phyloP scores from a whole-genome alignment of 257 asterid genomes.

The Solanum pinnatisectum region DNA sequence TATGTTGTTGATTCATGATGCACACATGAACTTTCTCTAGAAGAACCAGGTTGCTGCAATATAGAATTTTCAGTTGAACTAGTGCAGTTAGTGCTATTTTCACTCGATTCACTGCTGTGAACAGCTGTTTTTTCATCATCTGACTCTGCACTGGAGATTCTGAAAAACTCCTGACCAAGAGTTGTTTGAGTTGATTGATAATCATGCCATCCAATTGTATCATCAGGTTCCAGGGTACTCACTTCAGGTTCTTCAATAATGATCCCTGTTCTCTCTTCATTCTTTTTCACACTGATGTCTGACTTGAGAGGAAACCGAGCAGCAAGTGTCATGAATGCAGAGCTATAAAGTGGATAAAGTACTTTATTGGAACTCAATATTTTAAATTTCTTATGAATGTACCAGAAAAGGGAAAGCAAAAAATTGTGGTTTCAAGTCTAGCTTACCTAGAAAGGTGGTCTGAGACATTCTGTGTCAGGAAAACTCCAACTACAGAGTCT shows the following conservation, averaged over 20 bases:
- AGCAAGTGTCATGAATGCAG: constrained; percentile 46
- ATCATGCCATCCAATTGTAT: constrained; percentile 28
- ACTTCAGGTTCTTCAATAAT: constrained; percentile 36
- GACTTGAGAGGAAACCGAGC: constrained; percentile 35
- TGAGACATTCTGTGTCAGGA: constrained; percentile 53
- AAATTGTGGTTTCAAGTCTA: neutral
- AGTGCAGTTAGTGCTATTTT: constrained; percentile 15
- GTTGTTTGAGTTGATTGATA: constrained; percentile 18
- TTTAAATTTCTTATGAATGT: neutral
- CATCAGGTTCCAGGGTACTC: constrained; percentile 32
- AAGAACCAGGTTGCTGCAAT: constrained; percentile 25
- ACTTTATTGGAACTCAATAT: neutral
- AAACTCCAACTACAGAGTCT: constrained; percentile 50
- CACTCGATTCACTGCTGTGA: constrained; percentile 11
- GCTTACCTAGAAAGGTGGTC: constrained; percentile 50
- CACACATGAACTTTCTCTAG: constrained; percentile 21
- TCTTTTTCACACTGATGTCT: constrained; percentile 14
- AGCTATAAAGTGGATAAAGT: constrained; percentile 21
- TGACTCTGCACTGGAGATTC: neutral
- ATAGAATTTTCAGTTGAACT: constrained; percentile 15
- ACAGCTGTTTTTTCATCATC: constrained; percentile 21
- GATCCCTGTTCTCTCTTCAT: constrained; percentile 23
- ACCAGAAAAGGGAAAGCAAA: neutral
- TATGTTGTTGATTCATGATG: constrained; percentile 27
- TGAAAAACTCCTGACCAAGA: constrained; percentile 21